Conservation (phyloP, 1,284 basidiomycete species). For the Rhodotorula sp. region DNA sequence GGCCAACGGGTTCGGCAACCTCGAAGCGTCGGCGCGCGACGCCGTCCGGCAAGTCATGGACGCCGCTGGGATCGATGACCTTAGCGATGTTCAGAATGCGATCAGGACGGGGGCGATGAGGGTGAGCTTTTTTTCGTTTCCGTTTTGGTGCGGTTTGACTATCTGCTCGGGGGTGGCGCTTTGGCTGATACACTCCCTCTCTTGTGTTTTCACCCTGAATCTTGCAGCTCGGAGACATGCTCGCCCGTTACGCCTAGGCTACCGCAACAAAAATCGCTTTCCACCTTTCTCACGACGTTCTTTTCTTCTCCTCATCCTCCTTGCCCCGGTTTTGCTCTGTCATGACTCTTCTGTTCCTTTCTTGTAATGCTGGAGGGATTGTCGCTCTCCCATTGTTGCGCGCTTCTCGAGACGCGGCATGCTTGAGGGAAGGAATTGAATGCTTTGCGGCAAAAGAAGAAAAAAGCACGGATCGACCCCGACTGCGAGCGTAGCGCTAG, state of each 20-base stretch:
- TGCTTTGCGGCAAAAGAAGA: too few relatives aligned
- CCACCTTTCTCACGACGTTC: not conserved
- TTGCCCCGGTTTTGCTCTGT: not conserved
- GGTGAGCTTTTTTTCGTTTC: slow-evolving; percentile 55
- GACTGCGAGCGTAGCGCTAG: too few relatives aligned
- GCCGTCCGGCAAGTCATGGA: slow-evolving; percentile 69
- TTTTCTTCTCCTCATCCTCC: not conserved
- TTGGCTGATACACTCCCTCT: not conserved
- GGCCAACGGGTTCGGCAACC: slow-evolving; percentile 52
- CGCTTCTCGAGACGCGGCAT: too few relatives aligned
- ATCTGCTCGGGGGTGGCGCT: too few relatives aligned
- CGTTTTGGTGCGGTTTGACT: not conserved
- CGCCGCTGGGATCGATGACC: slow-evolving; percentile 70
- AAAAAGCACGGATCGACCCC: too few relatives aligned
- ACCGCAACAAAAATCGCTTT: not conserved
- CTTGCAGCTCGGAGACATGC: slow-evolving; percentile 26
- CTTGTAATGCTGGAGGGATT: not conserved
- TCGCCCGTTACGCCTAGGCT: slow-evolving; percentile 24
- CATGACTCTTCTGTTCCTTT: not conserved
- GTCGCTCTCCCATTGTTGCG: too few relatives aligned
- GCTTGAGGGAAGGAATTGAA: too few relatives aligned
- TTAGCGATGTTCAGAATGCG: slow-evolving; percentile 80
- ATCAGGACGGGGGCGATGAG: slow-evolving; percentile 80
- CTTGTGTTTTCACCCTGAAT: too few relatives aligned
- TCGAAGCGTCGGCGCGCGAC: slow-evolving; percentile 79